Evolutionary conservation across 2,329 filamentous ascomycete species (phyloP).

Genomic region (Claviceps quebecensis): DNA sequence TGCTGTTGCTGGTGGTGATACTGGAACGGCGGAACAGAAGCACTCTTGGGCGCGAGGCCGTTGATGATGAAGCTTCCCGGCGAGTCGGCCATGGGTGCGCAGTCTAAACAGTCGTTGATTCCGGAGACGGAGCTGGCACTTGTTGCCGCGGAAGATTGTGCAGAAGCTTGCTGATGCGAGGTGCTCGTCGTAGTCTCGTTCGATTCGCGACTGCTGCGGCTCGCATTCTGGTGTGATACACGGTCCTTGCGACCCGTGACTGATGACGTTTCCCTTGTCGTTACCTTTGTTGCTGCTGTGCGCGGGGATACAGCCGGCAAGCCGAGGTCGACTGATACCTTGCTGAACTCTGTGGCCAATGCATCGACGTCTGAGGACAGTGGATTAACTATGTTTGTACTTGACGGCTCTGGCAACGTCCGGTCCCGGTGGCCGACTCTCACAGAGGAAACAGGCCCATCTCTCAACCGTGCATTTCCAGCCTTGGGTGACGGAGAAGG

Average conservation of each 20-base stretch:
- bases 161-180: constrained; percentile 32
- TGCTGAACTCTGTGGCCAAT: constrained; percentile 7
- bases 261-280: constrained; percentile 14
- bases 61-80: constrained; percentile 37
- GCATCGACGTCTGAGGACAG: constrained; percentile 3
- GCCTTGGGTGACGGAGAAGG: constrained; percentile 15
- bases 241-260: constrained; percentile 19
- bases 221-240: constrained; percentile 21
- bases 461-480: constrained; percentile 28
- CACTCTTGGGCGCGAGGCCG: constrained; percentile 25
- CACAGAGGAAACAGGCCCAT: constrained; percentile 41
- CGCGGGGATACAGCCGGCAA: constrained; percentile 6
- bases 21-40: constrained; percentile 42
- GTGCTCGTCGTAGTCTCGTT: constrained; percentile 34
- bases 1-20: constrained; percentile 44
- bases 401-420: constrained; percentile 37
- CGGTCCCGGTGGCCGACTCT: constrained; percentile 39
- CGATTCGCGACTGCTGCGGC: constrained; percentile 39
- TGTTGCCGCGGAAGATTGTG: constrained; percentile 39
- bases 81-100: constrained; percentile 29
- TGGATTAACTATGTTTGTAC: constrained; percentile 27
- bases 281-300: not conserved
- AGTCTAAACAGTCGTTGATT: constrained; percentile 32
- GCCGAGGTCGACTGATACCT: constrained; percentile 8
- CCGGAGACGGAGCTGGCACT: constrained; percentile 43